Evolutionary conservation across 1,284 basidiomycete species (phyloP), one percentile per base, ranked within the genome.

Genomic region (Ustanciosporium gigantosporum): DNA sequence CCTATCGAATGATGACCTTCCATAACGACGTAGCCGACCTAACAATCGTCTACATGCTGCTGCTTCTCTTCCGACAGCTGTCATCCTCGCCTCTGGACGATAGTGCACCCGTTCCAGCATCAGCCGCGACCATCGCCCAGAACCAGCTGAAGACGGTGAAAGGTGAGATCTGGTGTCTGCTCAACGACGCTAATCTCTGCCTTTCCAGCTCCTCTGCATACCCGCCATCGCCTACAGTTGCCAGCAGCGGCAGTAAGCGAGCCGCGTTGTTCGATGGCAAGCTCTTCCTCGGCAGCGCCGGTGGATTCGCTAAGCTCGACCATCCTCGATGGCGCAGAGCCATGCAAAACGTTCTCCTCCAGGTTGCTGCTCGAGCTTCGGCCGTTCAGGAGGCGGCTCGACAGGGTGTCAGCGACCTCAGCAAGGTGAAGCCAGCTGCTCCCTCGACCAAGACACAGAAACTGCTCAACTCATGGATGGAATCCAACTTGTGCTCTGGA

Each of bases 41-140:
- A 37, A 85, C 85, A 13, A 84, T 87, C 31, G 80, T 90, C 42
- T 88, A 88, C 80, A 87, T 90, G 84, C 84, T 90, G 66, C 81
- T 90, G 25, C 81, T 91, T 73, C 84, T 91, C 24, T 90, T 86
- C 77, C 85, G 88, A 38, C 88, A 90, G 73, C 61, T 73, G n/a
- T 68, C 62, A 23, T 62, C 66, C 25, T 70, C 62, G 7, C 59
- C 84, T 88, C 76, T 89, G 55, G 74, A 83, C 51, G 81, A 80
- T 61, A 79, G 89, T 37, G 40, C 31, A 13, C 24, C 53, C 3
- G 21, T 70, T 19, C 45, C 49, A 17, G 27, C 51, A 5, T 45
- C 43, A 2, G 51, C 59, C 5, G 40, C 48, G 14, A 34, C 25
- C 20, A 37, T 73, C 19, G 68, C 67, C 13, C 47, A 53, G 37